phyloP scores from a whole-genome alignment of 345 rosid species.

The Brassica napus region Da-Ae NC_063442.1:27806501-27807000 shows the following conservation, averaged over 20 bases:
- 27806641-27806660: conserved; percentile 82
- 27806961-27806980: neutral
- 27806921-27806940: conserved; percentile 32
- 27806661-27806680: conserved; percentile 89
- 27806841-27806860: conserved; percentile 91
- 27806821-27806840: conserved; percentile 96
- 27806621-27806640: conserved; percentile 80
- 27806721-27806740: conserved; percentile 70
- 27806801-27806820: conserved; percentile 89
- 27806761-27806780: conserved; percentile 84
- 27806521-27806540: conserved; percentile 75
- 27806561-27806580: conserved; percentile 94
- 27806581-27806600: conserved; percentile 88
- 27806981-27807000: conserved; percentile 24
- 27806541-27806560: conserved; percentile 87
- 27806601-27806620: conserved; percentile 54
- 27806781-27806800: conserved; percentile 91
- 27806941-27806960: conserved; percentile 41
- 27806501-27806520: conserved; percentile 83
- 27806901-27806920: conserved; percentile 42
- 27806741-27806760: conserved; percentile 69
- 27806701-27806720: conserved; percentile 71
- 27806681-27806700: conserved; percentile 91
- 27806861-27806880: conserved; percentile 69
- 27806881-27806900: conserved; percentile 39